Evolutionary conservation across 352 stramenopile genomes (phyloP).

Genomic region (Globisporangium nunn): DNA sequence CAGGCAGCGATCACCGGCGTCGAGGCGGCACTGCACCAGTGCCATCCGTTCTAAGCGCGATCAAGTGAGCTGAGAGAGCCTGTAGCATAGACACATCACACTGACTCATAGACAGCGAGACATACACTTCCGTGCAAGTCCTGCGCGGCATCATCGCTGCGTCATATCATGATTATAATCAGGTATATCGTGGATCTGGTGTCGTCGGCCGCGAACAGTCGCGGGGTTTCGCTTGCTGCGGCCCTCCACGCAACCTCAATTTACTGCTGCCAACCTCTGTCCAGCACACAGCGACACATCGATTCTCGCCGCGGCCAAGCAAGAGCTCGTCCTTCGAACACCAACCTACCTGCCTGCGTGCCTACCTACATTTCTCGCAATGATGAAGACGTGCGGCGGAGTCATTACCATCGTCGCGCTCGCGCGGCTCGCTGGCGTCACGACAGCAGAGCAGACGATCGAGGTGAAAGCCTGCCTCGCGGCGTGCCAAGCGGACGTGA

Average conservation of each 20-base stretch:
- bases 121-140: no score
- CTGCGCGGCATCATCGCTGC: no score
- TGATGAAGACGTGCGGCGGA: neutral
- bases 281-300: no score
- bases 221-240: neutral
- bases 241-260: no score
- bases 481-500: slow-evolving; percentile 31
- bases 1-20: slow-evolving; percentile 9
- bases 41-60: neutral
- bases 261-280: no score
- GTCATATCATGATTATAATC: no score
- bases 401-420: neutral
- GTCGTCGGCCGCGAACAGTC: no score
- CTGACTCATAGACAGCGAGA: no score
- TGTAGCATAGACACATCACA: neutral
- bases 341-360: neutral
- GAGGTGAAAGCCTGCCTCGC: slow-evolving; percentile 16
- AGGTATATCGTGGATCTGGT: no score
- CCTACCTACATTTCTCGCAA: no score
- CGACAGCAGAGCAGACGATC: neutral
- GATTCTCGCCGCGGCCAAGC: no score
- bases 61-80: no score
- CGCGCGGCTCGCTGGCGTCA: neutral
- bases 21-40: neutral
- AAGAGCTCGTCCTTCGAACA: neutral